Base-by-base conservation (phyloP, 208 protist species). In the Kentomonas sorsogonicus region DNA sequence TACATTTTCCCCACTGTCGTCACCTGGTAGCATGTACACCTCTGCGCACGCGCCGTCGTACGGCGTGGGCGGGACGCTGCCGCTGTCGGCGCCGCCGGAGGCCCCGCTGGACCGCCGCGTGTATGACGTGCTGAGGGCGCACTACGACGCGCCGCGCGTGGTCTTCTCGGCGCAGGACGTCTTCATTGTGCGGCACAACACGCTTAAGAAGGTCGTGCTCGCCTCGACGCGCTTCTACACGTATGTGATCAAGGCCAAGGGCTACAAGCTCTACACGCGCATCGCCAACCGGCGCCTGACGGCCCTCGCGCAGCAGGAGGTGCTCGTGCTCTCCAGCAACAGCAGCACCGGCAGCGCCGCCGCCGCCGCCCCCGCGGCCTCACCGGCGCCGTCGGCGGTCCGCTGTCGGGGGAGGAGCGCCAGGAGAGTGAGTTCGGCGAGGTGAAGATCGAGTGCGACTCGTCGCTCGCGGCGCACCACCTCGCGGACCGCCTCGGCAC, bases 231-330 rank as follows among this genome's bases (percentile, higher is more conserved):
- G 74, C 29, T 86, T 78, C 58, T 80, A 86, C 63, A 80, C 82
- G 9, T 95, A 95, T 59, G 65, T 95, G 33, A 60, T 95, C 38
- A 92, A 91, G 56, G 36, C 61, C 3, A 93, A 89, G 55, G 74
- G 62, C 16, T 79, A 72, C 48, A 79, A 86, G 48, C 77, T 90
- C 36, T 92, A 95, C 66, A 57, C 66, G 6, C 62, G 79, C n/a
- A 93, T 79, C 78, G 60, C 74, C 5, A 91, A 89, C 53, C 77
- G 69, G n/a, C 54, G 70, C 25, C 55, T 95, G 15, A 76, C 63
- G 20, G 66, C 86, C 36, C 38, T 52, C 18, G 70, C 68, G 22
- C 54, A 65, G 31, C 7, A 54, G 22, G 53, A 55, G 29, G 63
- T 48, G 15, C 23, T 77, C 29, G 61, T 36, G 13, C 60, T 81